Evolutionary conservation across 371 early-diverging fungal species (phyloP), one percentile per base, ranked within the genome.

Genomic region (Mortierella sp.): DNA sequence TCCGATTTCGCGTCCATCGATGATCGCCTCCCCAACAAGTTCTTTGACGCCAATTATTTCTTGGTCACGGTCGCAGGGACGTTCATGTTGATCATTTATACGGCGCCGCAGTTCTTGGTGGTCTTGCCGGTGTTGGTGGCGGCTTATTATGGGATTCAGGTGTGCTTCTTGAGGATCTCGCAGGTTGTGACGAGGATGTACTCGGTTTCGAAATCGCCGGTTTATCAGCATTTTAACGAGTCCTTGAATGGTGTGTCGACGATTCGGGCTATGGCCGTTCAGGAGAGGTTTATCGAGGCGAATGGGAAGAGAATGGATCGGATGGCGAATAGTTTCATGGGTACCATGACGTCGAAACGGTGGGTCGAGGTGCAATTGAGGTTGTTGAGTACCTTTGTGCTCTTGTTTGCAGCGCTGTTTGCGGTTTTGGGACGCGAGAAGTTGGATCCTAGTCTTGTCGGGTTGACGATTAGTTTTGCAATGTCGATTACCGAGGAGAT

Each of bases 281-380:
- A 92, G 76, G 74, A 81, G 0, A 92, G 97, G 2, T 99, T 99
- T 83, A 89, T 93, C 6, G 80, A 75, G 41, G 93, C 93, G 71
- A 97, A 96, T 84, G 93, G 95, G 77, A 71, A 78, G n/a, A 90
- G 93, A 68, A 82, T 97, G 48, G 98, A 98, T 80, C 88, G 89
- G 77, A 97, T 97, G 84, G 94, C 93, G 79, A 91, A 91, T 58
- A 97, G 96, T 0, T 96, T 95, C 78, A 96, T 94, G 88, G 95
- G 97, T 2, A 94, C 92, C 7, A 88, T 97, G 46, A 90, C 93
- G 1, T 91, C 94, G 70, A 97, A 97, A 75, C 96, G 98, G 55
- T 99, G 99, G 97, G 86, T 98, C 24, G 97, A 97, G 46, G 93
- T 98, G 18, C 95, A 98, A 46, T 91, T 98, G 35, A 97, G 99